A percentile compares a stretch with the other conserved stretches of the same genome.
These are phyloP conservation scores for Trichothecium sympodiale DNA, from an alignment of 2,329 filamentous ascomycete genomes.

Conservation along the genomic window DNA sequence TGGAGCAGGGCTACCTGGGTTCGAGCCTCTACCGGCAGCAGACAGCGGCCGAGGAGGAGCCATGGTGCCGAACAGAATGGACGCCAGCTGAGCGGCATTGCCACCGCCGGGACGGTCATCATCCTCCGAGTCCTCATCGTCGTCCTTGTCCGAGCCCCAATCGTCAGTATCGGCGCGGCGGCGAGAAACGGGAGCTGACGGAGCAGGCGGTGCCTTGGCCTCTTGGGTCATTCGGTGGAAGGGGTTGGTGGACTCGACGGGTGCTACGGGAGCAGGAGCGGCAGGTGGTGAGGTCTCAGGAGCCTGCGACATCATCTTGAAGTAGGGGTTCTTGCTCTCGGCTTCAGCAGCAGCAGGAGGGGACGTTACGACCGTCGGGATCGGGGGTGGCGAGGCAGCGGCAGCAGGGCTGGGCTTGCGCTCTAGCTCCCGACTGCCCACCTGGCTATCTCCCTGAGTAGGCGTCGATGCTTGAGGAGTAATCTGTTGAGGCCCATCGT, in stretches of 20 bases:
- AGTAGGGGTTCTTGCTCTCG: constrained; percentile 91
- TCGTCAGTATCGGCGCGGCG: constrained; percentile 52
- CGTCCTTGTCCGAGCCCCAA: constrained; percentile 69
- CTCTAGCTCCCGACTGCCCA: constrained; percentile 44
- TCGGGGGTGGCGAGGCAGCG: constrained; percentile 34
- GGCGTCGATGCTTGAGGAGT: constrained; percentile 50
- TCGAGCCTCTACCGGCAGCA: constrained; percentile 61
- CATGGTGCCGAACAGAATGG: constrained; percentile 95
- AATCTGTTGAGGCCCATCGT: constrained; percentile 65
- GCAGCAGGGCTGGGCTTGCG: constrained; percentile 35
- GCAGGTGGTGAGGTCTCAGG: constrained; percentile 37
- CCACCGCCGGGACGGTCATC: constrained; percentile 70
- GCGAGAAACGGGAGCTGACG: constrained; percentile 34
- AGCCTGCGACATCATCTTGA: constrained; percentile 73
- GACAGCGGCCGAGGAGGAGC: constrained; percentile 81
- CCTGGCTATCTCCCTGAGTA: constrained; percentile 38
- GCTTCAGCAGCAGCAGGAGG: constrained; percentile 47
- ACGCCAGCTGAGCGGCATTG: constrained; percentile 83
- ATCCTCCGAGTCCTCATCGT: constrained; percentile 59
- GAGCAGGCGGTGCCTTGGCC: constrained; percentile 31
- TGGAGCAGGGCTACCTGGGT: constrained; percentile 25
- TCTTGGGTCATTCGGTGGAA: constrained; percentile 80
- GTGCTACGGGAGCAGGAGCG: constrained; percentile 17
- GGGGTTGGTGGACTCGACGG: constrained; percentile 74
- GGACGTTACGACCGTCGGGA: constrained; percentile 39